phyloP scores from a whole-genome alignment of 345 rosid species.

The Rubroshorea leprosula region DNA sequence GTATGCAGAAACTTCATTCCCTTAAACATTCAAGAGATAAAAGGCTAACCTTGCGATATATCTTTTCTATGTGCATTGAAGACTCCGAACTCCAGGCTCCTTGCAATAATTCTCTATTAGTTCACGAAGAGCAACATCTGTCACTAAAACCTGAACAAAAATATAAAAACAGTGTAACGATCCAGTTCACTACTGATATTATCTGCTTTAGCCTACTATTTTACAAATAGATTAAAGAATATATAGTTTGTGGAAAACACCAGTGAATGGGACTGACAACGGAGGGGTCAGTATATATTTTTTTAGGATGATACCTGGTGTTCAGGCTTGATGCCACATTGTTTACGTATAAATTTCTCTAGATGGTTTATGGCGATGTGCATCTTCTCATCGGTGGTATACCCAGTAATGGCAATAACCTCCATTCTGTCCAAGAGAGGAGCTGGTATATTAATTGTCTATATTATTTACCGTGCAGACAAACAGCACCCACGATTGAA shows the following conservation, averaged over 20 bases:
- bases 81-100: slow-evolving; percentile 99
- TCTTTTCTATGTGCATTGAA: slow-evolving; percentile 92
- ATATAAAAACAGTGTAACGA: no score
- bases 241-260: no score
- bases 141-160: slow-evolving; percentile 78
- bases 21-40: no score
- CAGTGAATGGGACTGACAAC: no score
- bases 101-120: slow-evolving; percentile 93
- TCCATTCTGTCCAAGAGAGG: slow-evolving; percentile 99
- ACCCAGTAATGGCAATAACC: slow-evolving; percentile 94
- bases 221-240: no score
- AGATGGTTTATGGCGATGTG: slow-evolving; percentile 95
- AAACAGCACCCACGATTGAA: slow-evolving; percentile 97
- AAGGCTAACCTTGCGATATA: slow-evolving; percentile 99
- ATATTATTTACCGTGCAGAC: slow-evolving; percentile 99
- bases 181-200: no score
- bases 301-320: slow-evolving; percentile 47
- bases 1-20: no score
- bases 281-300: no score
- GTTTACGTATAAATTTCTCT: slow-evolving; percentile 79
- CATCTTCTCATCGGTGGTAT: slow-evolving; percentile 96
- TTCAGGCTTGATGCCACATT: slow-evolving; percentile 89
- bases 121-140: slow-evolving; percentile 83
- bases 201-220: no score
- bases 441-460: slow-evolving; percentile 84